Base-by-base conservation (phyloP, 148 eudicot genomes). In the Nepenthes mirabilis region DNA sequence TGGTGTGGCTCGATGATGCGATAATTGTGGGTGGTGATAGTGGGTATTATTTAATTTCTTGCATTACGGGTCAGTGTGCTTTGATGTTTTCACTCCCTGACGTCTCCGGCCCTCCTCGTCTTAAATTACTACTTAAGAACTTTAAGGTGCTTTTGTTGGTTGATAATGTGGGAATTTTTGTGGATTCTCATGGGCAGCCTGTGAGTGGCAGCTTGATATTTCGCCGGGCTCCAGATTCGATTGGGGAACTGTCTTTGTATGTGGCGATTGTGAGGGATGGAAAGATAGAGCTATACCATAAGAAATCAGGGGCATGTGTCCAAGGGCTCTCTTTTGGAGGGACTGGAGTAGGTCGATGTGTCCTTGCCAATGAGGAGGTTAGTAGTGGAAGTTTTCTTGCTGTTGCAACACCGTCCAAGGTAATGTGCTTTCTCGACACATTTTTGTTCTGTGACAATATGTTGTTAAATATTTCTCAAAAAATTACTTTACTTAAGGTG, bases 141-240 rank as follows among this genome's bases (percentile, higher is more conserved):
- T 71, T 74, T 55, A 77, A 75, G 70, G 83, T 86, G 65, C 67
- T 94, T 56, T 76, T 94, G 77, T 57, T 86, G 78, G 97, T 84
- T 55, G 99, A 94, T 65, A 94, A 89, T 69, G 91, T 83, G 23
- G 99, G 89, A 43, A 66, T 94, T 62, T 66, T 74, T 55, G 95
- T 82, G 54, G 77, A 89, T 81, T 50, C 74, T 48, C 73, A 68
- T 14, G 99, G 99, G 35, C 97, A 86, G 60, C 99, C 99, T 9
- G 90, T 84, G 55, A 87, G 97, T 58, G 97, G 99, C 2, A 94
- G 90, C 67, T 79, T 94, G 90, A 86, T 94, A 32, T 89, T 94
- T 65, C 67, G 69, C 70, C 79, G 71, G 55, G 73, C 82, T 70
- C 99, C 97, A 6, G 83, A 80, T 66, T 78, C 85, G 32, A 61